phyloP scores from a whole-genome alignment of 768 basidiomycete genomes.

The Mycena olivaceomarginata region DNA sequence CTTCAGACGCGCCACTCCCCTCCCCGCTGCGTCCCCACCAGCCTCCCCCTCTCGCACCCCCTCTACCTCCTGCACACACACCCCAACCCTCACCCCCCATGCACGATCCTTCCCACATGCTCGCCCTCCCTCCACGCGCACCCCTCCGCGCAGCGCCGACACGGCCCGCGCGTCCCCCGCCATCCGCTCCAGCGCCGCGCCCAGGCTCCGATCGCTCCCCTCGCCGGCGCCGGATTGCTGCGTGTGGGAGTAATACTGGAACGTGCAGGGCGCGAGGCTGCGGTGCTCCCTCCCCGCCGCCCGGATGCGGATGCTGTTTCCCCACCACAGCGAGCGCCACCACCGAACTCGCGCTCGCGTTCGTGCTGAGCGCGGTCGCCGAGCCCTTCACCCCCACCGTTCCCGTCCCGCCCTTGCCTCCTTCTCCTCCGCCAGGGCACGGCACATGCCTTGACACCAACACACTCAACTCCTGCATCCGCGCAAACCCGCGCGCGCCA shows the following conservation, averaged over 20 bases:
- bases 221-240: slow-evolving; percentile 18
- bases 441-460: slow-evolving; percentile 67
- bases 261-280: slow-evolving; percentile 66
- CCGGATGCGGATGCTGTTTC: no score
- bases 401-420: slow-evolving; percentile 23
- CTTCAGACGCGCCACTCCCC: slow-evolving; percentile 31
- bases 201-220: slow-evolving; percentile 61
- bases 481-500: slow-evolving; percentile 71
- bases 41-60: neutral
- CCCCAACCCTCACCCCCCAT: slow-evolving; percentile 55
- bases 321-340: no score
- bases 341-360: no score
- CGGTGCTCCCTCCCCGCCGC: neutral
- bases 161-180: slow-evolving; percentile 38
- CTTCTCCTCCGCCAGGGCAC: no score
- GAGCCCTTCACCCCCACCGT: no score
- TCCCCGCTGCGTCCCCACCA: neutral
- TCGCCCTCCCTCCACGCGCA: slow-evolving; percentile 51
- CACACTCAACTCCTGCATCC: slow-evolving; percentile 75
- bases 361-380: no score
- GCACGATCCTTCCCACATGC: slow-evolving; percentile 61
- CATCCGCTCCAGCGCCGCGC: slow-evolving; percentile 62
- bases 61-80: slow-evolving; percentile 35
- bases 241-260: slow-evolving; percentile 64
- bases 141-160: slow-evolving; percentile 5